Evolutionary conservation across 306 rosid species (phyloP).

Genomic region (Dalbergia cultrata): DNA sequence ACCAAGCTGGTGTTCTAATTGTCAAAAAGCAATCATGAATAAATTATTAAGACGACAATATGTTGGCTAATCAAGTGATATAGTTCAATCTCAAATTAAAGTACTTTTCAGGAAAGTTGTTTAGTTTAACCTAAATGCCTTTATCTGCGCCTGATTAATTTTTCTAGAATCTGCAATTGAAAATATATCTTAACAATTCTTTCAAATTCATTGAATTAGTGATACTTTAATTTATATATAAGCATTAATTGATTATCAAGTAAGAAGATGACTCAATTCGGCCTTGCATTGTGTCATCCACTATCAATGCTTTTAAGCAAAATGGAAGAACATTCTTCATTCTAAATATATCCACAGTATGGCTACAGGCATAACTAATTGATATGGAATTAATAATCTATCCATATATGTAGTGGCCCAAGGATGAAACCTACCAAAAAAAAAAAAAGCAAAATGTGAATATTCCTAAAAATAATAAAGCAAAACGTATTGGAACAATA

Average conservation of each 20-base stretch:
- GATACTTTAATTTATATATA: constrained; percentile 19
- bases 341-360: constrained; percentile 5
- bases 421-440: constrained; percentile 42
- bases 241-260: constrained; percentile 8
- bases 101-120: constrained; percentile 26
- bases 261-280: constrained; percentile 14
- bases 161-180: constrained; percentile 21
- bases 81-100: constrained; percentile 4
- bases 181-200: constrained; percentile 14
- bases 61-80: constrained; percentile 20
- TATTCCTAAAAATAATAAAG: background rate
- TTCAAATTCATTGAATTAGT: constrained; percentile 33
- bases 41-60: constrained; percentile 24
- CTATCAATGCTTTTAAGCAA: background rate
- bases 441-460: background rate
- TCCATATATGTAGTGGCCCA: constrained; percentile 11
- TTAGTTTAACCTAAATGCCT: constrained; percentile 33
- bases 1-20: constrained; percentile 8
- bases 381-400: constrained; percentile 10
- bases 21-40: constrained; percentile 1
- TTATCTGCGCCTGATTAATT: constrained; percentile 36
- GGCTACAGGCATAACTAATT: background rate
- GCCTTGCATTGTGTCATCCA: constrained; percentile 33
- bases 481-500: background rate
- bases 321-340: constrained; percentile 15